Conservation (phyloP, 83 land plant species). For the Thuja plicata region DNA sequence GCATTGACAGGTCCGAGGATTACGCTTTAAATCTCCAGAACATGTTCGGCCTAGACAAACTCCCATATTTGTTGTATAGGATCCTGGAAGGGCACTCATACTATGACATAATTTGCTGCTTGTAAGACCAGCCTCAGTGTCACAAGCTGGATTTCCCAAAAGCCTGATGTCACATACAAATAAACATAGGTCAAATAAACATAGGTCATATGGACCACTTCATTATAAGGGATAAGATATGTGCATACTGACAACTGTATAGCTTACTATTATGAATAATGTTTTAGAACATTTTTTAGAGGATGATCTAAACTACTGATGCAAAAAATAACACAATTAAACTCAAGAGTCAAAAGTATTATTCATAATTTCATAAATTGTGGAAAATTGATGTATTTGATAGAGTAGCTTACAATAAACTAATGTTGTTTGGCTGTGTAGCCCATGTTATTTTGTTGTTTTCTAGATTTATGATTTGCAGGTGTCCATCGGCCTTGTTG, state of each 20-base stretch:
- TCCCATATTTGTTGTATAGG: conserved; percentile 6
- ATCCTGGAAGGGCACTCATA: neutral
- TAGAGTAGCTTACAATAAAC: neutral
- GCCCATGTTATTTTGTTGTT: conserved; percentile 40
- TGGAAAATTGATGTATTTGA: too few relatives aligned
- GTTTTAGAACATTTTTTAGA: too few relatives aligned
- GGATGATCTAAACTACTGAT: too few relatives aligned
- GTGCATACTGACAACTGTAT: neutral
- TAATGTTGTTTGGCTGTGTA: conserved; percentile 11
- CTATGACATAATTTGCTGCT: conserved; percentile 35
- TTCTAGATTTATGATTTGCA: conserved; percentile 52
- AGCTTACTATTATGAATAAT: neutral
- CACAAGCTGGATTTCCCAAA: conserved; percentile 32
- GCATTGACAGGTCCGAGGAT: conserved; percentile 34
- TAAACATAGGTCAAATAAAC: neutral
- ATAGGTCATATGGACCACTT: neutral
- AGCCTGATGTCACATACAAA: conserved; percentile 32
- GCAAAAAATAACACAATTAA: too few relatives aligned
- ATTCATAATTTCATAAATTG: too few relatives aligned
- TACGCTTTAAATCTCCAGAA: neutral
- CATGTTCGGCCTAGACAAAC: neutral
- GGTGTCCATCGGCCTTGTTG: conserved; percentile 22
- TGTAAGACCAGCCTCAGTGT: conserved; percentile 5
- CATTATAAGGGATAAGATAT: neutral
- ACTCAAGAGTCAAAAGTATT: too few relatives aligned